Base-by-base conservation (phyloP, 1,139 yeast species). In the Yarrowia galli region DNA sequence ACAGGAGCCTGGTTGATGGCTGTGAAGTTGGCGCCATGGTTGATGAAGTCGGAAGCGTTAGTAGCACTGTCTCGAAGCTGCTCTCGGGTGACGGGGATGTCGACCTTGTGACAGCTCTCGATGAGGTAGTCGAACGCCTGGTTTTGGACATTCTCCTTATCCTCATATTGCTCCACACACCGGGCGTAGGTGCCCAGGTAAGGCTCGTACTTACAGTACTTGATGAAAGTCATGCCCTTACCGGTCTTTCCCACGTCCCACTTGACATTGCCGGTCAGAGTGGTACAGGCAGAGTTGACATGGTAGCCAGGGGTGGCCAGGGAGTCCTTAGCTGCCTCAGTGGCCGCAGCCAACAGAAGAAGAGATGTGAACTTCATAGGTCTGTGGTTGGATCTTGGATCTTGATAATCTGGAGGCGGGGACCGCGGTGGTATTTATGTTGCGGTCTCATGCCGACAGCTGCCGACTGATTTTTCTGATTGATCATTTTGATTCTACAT, bases 1-100 rank as follows among this genome's bases (percentile, higher is more conserved):
- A 65, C 63, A 5, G 68, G 68, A 25, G 53, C 64, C 7, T 38
- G 16, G 38, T 61, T 46, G 56, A 61, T 61, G 54, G 56, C 66
- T 2, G 66, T 61, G 38, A 61, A 46, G 66, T 61, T 61, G 56
- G 66, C 45, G 23, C 38, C n/a, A 38, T 32, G 66, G 42, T 61
- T 61, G 36, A 61, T 23, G 46, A 36, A 46, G 18, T 1, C 6
- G 9, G 66, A 8, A n/a, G 66, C 66, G n/a, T 61, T 61, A 4
- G 20, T 15, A 38, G 54, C 54, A 25, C 36, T 23, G 36, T 2
- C 25, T 16, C 56, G 32, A 18, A 61, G 35, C 5, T 48, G 16
- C 7, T 46, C 54, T 9, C 10, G 45, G 3, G 43, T 46, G 38
- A 61, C 25, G 23, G n/a, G 23, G 16, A 61, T 9, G 16, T 35